Evolutionary conservation across 225 moss, liverwort and hornwort species (phyloP).

Genomic region (Neckera pumila): DNA sequence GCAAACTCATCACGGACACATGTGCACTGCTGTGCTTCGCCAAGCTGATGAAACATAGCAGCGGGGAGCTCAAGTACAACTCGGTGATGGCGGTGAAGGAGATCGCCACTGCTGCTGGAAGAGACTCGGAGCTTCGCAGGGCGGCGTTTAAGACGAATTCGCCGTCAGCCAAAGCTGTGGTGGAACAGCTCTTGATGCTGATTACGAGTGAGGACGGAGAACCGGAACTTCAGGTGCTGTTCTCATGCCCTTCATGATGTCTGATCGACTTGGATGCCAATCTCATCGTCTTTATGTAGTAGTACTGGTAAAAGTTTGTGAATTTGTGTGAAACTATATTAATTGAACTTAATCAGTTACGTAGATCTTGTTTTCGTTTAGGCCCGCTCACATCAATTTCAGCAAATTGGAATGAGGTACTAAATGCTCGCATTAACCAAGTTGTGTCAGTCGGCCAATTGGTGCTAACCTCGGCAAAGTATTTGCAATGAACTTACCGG

Average conservation of each 20-base stretch:
- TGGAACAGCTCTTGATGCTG: constrained; percentile 53
- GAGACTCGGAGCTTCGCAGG: constrained; percentile 68
- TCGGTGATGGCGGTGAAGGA: constrained; percentile 85
- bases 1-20: constrained; percentile 91
- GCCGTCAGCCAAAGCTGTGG: constrained; percentile 78
- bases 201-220: constrained; percentile 28
- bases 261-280: neutral
- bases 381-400: neutral
- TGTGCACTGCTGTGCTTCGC: constrained; percentile 90
- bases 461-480: neutral
- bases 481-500: neutral
- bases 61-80: constrained; percentile 43
- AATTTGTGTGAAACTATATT: neutral
- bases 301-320: neutral
- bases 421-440: neutral
- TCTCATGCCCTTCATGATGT: neutral
- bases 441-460: neutral
- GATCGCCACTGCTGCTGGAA: constrained; percentile 67
- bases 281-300: neutral
- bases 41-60: constrained; percentile 63
- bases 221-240: constrained; percentile 17
- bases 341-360: neutral
- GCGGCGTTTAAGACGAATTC: constrained; percentile 92
- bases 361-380: neutral
- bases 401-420: neutral